These are phyloP conservation scores for Xerocomellus dryophilus DNA, from an alignment of 768 basidiomycete genomes.

Conservation along the genomic window DNA sequence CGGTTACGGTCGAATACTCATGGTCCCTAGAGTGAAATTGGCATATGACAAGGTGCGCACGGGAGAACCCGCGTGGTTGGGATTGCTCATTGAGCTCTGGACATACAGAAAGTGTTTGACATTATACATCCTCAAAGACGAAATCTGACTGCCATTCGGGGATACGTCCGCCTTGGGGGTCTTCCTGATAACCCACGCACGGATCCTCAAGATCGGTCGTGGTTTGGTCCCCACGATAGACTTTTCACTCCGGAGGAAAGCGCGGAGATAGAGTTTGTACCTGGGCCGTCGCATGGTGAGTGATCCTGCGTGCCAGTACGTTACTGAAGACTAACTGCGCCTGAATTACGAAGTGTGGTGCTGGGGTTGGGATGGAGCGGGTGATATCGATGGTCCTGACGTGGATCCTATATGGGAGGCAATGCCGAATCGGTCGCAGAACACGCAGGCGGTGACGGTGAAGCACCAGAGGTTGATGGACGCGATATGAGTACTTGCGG, in stretches of 20 bases:
- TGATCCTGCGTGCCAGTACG: background rate
- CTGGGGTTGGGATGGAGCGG: conserved; percentile 99
- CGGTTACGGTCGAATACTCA: conserved; percentile 94
- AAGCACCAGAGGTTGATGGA: conserved; percentile 58
- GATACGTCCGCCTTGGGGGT: conserved; percentile 92
- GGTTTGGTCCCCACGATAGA: conserved; percentile 97
- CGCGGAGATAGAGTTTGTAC: conserved; percentile 68
- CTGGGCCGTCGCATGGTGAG: conserved; percentile 83
- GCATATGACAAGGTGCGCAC: conserved; percentile 82
- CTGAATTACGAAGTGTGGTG: conserved; percentile 76
- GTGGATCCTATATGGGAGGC: conserved; percentile 97
- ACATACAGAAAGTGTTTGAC: conserved; percentile 81
- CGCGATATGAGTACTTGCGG: conserved; percentile 15
- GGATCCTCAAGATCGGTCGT: conserved; percentile 95
- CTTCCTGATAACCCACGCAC: conserved; percentile 93
- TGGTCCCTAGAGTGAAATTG: conserved; percentile 95
- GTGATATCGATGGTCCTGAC: conserved; percentile 95
- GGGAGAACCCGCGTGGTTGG: background rate
- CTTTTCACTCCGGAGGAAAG: conserved; percentile 88
- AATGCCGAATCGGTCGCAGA: conserved; percentile 65
- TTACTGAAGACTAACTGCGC: conserved; percentile 1
- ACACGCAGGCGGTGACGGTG: conserved; percentile 58
- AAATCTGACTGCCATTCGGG: conserved; percentile 94
- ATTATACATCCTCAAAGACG: conserved; percentile 88
- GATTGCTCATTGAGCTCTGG: conserved; percentile 2